These are phyloP conservation scores for Termitomyces heimii DNA, from an alignment of 768 basidiomycete genomes.

Conservation along the genomic window DNA sequence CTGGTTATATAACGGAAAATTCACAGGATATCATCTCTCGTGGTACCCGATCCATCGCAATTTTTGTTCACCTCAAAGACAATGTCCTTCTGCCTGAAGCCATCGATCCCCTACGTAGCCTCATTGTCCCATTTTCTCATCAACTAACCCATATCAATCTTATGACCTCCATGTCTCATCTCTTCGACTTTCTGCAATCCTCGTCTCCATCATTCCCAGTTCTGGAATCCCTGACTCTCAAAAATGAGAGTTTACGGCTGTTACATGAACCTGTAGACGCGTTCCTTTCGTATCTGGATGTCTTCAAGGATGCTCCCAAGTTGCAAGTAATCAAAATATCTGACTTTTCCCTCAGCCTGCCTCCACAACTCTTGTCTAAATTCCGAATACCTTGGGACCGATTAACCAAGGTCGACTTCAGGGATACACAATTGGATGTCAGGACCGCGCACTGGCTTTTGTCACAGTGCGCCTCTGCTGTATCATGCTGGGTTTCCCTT, in stretches of 20 bases:
- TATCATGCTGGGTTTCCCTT: neutral
- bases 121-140: constrained; percentile 1
- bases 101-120: neutral
- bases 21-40: neutral
- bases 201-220: neutral
- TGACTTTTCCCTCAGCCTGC: neutral
- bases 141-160: neutral
- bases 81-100: neutral
- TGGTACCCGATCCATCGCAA: neutral
- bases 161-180: neutral
- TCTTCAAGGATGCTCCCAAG: neutral
- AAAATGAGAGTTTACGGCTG: too few species aligned
- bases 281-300: neutral
- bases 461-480: neutral
- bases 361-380: neutral
- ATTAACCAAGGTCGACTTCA: neutral
- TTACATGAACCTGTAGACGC: neutral
- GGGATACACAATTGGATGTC: neutral
- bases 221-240: neutral
- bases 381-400: neutral
- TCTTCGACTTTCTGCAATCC: neutral
- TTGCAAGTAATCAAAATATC: neutral
- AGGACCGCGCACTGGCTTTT: neutral
- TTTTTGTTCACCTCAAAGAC: neutral
- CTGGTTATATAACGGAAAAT: neutral